Conservation (phyloP, 176 grass and related monocot species). For the Cymbopogon citratus region DNA sequence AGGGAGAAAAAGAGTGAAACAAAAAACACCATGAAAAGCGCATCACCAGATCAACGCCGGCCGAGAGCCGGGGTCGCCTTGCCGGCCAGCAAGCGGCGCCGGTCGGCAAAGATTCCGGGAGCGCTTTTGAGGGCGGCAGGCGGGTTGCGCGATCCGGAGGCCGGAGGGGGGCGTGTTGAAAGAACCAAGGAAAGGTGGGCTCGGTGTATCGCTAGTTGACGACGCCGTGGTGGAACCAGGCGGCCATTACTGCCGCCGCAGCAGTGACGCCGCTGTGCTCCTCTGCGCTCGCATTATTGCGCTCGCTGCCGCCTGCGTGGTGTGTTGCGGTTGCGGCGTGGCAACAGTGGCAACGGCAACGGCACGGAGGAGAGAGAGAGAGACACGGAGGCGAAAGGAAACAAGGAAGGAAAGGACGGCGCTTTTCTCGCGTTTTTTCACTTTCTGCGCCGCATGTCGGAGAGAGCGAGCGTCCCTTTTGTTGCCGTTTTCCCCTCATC, state of each 20-base stretch:
- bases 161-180: neutral
- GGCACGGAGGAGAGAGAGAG: neutral
- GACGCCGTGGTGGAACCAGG: slow-evolving; percentile 13
- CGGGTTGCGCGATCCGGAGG: neutral
- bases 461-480: neutral
- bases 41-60: slow-evolving; percentile 30
- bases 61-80: neutral
- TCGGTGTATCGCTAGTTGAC: neutral
- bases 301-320: neutral
- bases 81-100: slow-evolving; percentile 13
- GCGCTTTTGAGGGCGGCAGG: neutral
- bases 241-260: slow-evolving; percentile 40
- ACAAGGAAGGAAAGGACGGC: slow-evolving; percentile 28
- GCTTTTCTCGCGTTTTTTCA: slow-evolving; percentile 30
- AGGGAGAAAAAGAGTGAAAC: too few relatives aligned
- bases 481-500: neutral
- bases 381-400: neutral
- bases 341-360: slow-evolving; percentile 5
- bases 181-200: neutral
- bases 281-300: slow-evolving; percentile 37
- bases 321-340: neutral
- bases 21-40: too few relatives aligned
- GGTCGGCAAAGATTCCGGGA: slow-evolving; percentile 5
- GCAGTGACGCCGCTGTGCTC: slow-evolving; percentile 18
- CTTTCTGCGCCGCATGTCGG: slow-evolving; percentile 41